Evolutionary conservation across 768 basidiomycete species (phyloP).

Genomic region (Boletus sp.): DNA sequence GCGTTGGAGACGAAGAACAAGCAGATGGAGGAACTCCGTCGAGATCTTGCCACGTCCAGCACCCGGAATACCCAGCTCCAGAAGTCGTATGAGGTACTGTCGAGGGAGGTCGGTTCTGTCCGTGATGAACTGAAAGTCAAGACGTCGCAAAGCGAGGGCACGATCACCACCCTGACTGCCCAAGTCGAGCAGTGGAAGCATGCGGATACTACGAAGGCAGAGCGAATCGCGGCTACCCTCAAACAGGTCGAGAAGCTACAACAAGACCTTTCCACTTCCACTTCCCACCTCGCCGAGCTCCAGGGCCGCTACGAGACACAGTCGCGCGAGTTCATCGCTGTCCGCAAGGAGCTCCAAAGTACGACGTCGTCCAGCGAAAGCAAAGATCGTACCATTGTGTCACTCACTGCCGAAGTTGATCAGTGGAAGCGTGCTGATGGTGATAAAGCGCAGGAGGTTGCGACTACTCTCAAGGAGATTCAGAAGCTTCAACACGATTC

Average conservation of each 20-base stretch:
- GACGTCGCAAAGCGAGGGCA: slow-evolving; percentile 1
- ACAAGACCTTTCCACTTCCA: no score
- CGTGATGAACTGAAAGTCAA: neutral
- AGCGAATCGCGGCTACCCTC: no score
- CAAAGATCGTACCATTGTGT: no score
- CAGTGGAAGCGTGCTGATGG: neutral
- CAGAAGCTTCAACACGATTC: neutral
- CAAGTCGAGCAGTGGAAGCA: neutral
- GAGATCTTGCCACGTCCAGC: neutral
- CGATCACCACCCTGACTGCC: neutral
- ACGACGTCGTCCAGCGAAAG: no score
- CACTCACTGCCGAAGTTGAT: no score
- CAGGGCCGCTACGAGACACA: no score
- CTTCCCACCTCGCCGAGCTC: no score
- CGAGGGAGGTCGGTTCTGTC: neutral
- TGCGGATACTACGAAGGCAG: no score
- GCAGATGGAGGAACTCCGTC: slow-evolving; percentile 1
- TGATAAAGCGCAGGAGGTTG: neutral
- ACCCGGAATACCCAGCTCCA: slow-evolving; percentile 3
- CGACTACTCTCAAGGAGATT: neutral
- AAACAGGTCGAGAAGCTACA: no score
- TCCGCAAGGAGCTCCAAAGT: neutral
- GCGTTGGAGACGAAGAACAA: neutral
- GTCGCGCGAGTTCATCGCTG: no score
- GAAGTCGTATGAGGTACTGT: neutral